Base-by-base conservation (phyloP, 2,329 filamentous ascomycete species). In the Colletotrichum godetiae region DNA sequence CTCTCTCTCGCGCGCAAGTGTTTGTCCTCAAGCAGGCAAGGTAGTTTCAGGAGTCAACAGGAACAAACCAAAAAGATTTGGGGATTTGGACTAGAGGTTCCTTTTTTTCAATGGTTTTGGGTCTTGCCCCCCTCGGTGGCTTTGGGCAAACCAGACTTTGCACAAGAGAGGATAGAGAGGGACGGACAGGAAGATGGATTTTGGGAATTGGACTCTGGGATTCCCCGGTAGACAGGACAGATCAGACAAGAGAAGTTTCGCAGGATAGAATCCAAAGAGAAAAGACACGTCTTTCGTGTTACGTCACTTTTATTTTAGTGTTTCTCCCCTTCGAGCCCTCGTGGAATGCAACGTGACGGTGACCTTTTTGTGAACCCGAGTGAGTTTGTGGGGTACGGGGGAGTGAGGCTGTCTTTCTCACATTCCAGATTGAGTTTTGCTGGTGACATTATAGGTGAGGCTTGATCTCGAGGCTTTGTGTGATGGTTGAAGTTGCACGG, bases 21-120 rank as follows among this genome's bases (percentile, higher is more conserved):
- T 55, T n/a, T 66, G 35, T 73, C 46, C 68, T 37, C 11, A 52
- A 63, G 68, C 68, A 67, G 52, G 57, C 61, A 72, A 67, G 72
- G 68, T 37, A 68, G 72, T 67, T 74, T 49, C 15, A 74, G 72
- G 68, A 67, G 72, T 74, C 68, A 60, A 42, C 57, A 70, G 58
- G 61, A 55, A 62, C 19, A 49, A 62, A 62, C 56, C 63, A 56
- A 42, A 42, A 67, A 31, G 19, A 35, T 24, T 42, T 24, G 66
- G 31, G 33, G 49, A 72, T 60, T 52, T 63, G 60, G 55, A 61
- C 49, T 56, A 27, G 22, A 52, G 24, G 19, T 13, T 69, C 19
- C 61, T 67, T 63, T 58, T 62, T 72, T 49, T 37, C 37, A 42
- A 42, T 29, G 67, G 22, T 63, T 63, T 72, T 62, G 27, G 33